phyloP scores from a whole-genome alignment of 1,284 basidiomycete genomes.

The Tylopilus sp. region DNA sequence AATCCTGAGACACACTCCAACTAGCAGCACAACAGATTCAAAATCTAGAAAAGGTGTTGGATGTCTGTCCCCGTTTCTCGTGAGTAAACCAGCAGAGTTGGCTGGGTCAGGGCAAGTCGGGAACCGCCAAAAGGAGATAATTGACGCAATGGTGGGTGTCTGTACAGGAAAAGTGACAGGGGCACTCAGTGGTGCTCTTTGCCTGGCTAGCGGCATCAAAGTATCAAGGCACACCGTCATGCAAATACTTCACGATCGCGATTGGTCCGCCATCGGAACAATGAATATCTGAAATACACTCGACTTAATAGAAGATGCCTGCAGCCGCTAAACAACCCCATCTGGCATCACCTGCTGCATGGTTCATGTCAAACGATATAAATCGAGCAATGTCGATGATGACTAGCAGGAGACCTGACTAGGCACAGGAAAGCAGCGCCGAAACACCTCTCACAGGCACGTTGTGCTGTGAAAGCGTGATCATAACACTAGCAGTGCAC shows the following conservation, averaged over 20 bases:
- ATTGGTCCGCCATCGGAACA: background rate
- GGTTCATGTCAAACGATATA: background rate
- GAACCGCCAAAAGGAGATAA: too few species aligned
- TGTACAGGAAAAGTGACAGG: too few species aligned
- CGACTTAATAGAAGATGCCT: background rate
- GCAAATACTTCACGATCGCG: background rate
- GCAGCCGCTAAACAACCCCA: background rate
- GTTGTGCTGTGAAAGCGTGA: background rate
- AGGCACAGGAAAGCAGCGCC: background rate
- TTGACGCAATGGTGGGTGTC: too few species aligned
- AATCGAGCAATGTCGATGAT: background rate
- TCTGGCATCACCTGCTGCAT: background rate
- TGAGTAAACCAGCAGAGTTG: too few species aligned
- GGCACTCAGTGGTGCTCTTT: too few species aligned
- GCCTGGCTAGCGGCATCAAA: too few species aligned
- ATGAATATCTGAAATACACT: background rate
- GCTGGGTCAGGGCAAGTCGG: too few species aligned
- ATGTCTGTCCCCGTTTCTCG: too few species aligned
- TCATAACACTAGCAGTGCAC: background rate
- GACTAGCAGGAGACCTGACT: too few species aligned
- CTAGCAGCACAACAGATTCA: background rate
- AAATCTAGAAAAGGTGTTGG: too few species aligned
- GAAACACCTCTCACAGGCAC: background rate
- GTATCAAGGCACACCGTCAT: background rate
- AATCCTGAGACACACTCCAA: background rate